These are phyloP conservation scores for Aspergillus felis DNA, from an alignment of 2,329 filamentous ascomycete species.

Conservation along the genomic window DNA sequence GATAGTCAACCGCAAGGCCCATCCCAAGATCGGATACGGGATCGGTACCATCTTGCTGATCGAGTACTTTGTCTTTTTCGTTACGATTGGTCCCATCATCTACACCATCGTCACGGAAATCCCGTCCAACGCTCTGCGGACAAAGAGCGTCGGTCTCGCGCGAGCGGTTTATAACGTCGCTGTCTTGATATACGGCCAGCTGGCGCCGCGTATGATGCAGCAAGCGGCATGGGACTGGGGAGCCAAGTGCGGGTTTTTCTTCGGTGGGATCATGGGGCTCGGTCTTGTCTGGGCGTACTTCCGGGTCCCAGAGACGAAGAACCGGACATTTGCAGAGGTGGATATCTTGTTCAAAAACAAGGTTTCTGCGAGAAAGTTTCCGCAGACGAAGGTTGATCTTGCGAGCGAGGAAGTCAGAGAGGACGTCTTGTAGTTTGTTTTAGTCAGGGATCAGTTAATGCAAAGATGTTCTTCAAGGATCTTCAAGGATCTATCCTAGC, in stretches of 20 bases:
- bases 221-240: slow-evolving; percentile 3
- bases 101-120: slow-evolving; percentile 52
- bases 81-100: slow-evolving; percentile 51
- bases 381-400: no score
- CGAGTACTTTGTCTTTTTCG: slow-evolving; percentile 53
- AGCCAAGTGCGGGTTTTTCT: slow-evolving; percentile 10
- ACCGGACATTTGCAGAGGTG: slow-evolving; percentile 10
- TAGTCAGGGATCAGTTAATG: no score
- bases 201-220: no score
- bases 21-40: slow-evolving; percentile 33
- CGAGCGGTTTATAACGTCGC: slow-evolving; percentile 47
- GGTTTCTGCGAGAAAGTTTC: neutral
- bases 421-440: no score
- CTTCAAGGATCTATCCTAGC: no score
- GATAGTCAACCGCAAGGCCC: slow-evolving; percentile 19
- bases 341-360: slow-evolving; percentile 8
- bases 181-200: no score
- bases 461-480: no score
- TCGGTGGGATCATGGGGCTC: neutral
- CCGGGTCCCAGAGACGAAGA: slow-evolving; percentile 9
- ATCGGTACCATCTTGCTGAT: slow-evolving; percentile 43
- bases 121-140: slow-evolving; percentile 50
- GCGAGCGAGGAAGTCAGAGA: no score
- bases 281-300: slow-evolving; percentile 4
- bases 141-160: slow-evolving; percentile 53